Base-by-base conservation (phyloP, 139 green algal genomes). In the Chlorella sp. region DNA sequence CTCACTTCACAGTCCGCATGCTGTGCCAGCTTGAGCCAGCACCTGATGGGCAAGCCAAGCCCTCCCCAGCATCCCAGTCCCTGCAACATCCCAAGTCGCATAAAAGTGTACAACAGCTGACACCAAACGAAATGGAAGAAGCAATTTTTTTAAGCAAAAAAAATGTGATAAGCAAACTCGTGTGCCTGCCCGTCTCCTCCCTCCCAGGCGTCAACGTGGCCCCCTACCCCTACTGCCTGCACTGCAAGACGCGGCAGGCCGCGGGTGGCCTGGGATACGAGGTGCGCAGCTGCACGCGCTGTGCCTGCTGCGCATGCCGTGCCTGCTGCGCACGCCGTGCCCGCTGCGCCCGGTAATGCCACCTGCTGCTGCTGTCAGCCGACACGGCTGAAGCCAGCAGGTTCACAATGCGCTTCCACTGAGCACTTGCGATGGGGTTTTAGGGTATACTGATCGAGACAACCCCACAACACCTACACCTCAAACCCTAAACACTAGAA, bases 171-270 rank as follows among this genome's bases (percentile, higher is more conserved):
- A 32, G 4, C 68, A 36, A 22, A 76, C 68, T 76, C 11, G 22
- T 32, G 22, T 4, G 22, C 68, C 24, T 76, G 68, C 18, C 68
- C 68, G 18, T 4, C 22, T 1, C 21, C 18, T 28, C 7, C 3
- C 30, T 37, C 34, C 66, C 96, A 14, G 92, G 93, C 2, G 91
- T 95, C 39, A 87, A 93, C 73, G 90, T 95, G 5, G 94, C 95
- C 19, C 95, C 93, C 0, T 98, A 97, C 93, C 96, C 96, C 34
- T 96, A 97, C 93, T 98, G 96, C 94, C 92, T 98, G 77, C 95
- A 98, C 93, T 98, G 96, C 93, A 96, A 95, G 90, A 91, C 82
- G 53, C 85, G 92, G 34, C 91, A 94, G 64, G 92, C 91, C 24
- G 89, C 91, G 5, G 89, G 92, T 14, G 90, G 92, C 28, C 82